Conservation (phyloP, 768 basidiomycete species). For the Crepidotus variabilis region DNA sequence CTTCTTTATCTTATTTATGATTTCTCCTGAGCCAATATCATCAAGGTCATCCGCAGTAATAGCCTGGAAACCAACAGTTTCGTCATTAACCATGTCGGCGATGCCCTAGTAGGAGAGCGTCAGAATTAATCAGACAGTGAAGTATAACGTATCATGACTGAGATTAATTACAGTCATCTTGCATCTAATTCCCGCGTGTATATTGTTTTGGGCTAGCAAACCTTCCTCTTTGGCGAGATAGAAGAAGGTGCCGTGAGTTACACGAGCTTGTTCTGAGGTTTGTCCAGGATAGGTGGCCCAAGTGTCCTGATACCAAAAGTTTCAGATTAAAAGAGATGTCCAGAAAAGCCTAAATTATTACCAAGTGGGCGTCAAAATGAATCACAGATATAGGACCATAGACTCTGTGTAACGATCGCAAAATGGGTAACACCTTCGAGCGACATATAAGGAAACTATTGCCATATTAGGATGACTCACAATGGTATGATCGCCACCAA, state of each 20-base stretch:
- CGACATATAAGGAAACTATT: conserved; percentile 34
- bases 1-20: conserved; percentile 65
- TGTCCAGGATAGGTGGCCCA: conserved; percentile 58
- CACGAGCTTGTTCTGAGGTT: conserved; percentile 55
- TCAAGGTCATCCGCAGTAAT: conserved; percentile 84
- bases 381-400: conserved; percentile 83
- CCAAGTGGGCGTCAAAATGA: conserved; percentile 71
- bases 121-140: too few relatives aligned
- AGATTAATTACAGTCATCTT: conserved; percentile 45
- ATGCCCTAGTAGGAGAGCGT: conserved; percentile 38
- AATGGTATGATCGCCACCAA: conserved; percentile 89
- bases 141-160: too few relatives aligned
- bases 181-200: conserved; percentile 86
- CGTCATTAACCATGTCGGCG: conserved; percentile 65
- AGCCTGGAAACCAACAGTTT: conserved; percentile 71
- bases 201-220: conserved; percentile 68
- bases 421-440: conserved; percentile 67
- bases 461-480: conserved; percentile 45
- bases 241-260: conserved; percentile 89
- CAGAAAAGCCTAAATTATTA: conserved; percentile 32
- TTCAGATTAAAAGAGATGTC: not conserved
- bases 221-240: conserved; percentile 75
- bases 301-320: conserved; percentile 44
- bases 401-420: conserved; percentile 71
- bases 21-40: conserved; percentile 66